A percentile compares a stretch with the other conserved stretches of the same genome.
These are phyloP conservation scores for Ceratocystis colombiana DNA, from an alignment of 2,329 filamentous ascomycete species.

Conservation along the genomic window DNA sequence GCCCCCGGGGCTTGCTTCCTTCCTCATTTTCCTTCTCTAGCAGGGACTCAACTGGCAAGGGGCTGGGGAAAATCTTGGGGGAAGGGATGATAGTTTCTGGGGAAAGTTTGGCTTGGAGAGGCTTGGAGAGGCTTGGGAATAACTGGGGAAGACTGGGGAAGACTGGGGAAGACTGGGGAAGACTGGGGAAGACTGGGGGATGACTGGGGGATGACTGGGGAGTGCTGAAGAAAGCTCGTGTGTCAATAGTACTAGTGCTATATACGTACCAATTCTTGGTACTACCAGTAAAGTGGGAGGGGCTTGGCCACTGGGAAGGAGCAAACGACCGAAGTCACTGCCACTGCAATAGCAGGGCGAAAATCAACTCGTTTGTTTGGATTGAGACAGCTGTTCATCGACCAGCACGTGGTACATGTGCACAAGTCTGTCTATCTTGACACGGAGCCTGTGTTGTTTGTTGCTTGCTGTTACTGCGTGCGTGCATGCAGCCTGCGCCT, in stretches of 20 bases:
- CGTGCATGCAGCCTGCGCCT: too few species aligned
- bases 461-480: too few species aligned
- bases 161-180: not conserved
- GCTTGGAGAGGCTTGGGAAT: not conserved
- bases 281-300: not conserved
- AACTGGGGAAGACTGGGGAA: slow-evolving; percentile 3
- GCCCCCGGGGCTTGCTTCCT: not conserved
- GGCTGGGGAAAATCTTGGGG: not conserved
- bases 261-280: too few species aligned
- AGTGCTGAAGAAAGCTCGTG: not conserved
- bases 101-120: not conserved
- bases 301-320: not conserved
- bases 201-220: not conserved
- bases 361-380: not conserved
- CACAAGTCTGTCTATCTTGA: not conserved
- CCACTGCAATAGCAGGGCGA: not conserved
- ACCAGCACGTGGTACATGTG: not conserved
- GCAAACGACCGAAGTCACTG: not conserved
- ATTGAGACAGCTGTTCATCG: not conserved
- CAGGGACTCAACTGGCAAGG: not conserved
- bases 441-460: not conserved
- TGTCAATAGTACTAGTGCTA: not conserved
- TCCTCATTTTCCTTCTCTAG: not conserved
- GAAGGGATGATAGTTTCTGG: not conserved
- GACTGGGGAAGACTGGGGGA: not conserved